Evolutionary conservation across 179 eudicot genomes (phyloP), one percentile per base, ranked within the genome.

Genomic region (Vitellaria paradoxa): DNA sequence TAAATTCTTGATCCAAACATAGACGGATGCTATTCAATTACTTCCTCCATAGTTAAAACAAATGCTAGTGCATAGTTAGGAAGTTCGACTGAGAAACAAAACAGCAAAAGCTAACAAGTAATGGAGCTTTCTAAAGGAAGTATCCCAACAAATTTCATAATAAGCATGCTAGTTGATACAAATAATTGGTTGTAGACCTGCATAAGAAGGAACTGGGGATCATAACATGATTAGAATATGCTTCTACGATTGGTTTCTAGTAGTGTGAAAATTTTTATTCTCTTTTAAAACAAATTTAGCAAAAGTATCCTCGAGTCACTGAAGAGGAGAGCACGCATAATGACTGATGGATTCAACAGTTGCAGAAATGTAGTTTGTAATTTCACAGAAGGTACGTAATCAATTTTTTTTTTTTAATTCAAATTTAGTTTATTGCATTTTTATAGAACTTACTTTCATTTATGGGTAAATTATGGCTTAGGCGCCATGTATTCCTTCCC

Each of bases 401-500:
- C 52, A 13, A 68, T 21, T 65, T 47, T 23, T 18, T 21, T 30
- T 30, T 30, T 30, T 30, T 30, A 30, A 30, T 30, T 30, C 37
- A 30, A 30, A 30, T 30, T 30, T 30, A 30, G 37, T 30, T 30
- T 30, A 30, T 30, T 30, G 37, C 37, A 30, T 30, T 30, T 2
- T 30, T 30, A 30, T 30, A 0, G 37, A 30, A 30, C 37, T 30
- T 1, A 30, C 37, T 30, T 30, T 30, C 37, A 30, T 30, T 30
- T 30, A 30, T 70, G 40, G 65, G 56, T 52, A 24, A 65, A 74
- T 77, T n/a, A n/a, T 30, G 37, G 37, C 78, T 56, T 85, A 96
- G 99, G 99, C 65, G 98, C 99, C 68, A 96, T 96, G 99, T 93
- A 96, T 87, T 96, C 99, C 30, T 96, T 96, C 84, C 99, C 99